These are phyloP conservation scores for Toxoplasma gondii DNA, from an alignment of 169 alveolate genomes.

Conservation along the genomic window DNA sequence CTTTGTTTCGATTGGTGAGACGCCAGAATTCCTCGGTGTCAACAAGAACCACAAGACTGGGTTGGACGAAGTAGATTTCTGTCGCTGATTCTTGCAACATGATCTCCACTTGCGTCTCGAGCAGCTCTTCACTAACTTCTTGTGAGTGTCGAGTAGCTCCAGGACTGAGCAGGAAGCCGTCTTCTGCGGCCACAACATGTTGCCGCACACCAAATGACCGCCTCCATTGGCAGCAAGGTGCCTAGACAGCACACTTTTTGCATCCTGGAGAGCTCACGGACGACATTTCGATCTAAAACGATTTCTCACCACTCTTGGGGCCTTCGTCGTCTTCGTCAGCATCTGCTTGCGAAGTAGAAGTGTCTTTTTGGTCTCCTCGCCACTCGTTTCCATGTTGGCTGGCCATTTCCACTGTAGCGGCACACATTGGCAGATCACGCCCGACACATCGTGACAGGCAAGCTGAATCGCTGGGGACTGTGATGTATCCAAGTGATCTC, in stretches of 20 bases:
- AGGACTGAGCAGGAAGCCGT: background rate
- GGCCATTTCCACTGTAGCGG: background rate
- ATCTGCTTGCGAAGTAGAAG: background rate
- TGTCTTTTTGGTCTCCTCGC: background rate
- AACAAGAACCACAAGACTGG: slow-evolving; percentile 1
- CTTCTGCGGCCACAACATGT: background rate
- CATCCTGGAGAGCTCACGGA: too few species aligned
- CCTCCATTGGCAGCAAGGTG: background rate
- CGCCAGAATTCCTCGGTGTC: slow-evolving; percentile 39
- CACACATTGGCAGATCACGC: too few species aligned
- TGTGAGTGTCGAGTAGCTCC: background rate
- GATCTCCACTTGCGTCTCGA: background rate
- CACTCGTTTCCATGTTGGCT: background rate
- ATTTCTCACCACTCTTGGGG: background rate
- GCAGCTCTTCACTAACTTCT: background rate
- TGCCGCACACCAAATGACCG: background rate
- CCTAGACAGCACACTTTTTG: too few species aligned
- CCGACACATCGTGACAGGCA: too few species aligned
- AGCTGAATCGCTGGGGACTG: too few species aligned
- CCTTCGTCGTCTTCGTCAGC: background rate
- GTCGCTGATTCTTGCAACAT: slow-evolving; percentile 14
- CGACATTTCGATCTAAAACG: background rate
- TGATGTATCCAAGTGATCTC: too few species aligned
- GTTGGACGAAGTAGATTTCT: slow-evolving; percentile 9
- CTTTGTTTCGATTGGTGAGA: background rate